Percentiles rank a stretch among this genome's conserved stretches.
Evolutionary conservation across 495 filamentous ascomycete genomes (phyloP).

Genomic region (Cercophora samala): DNA sequence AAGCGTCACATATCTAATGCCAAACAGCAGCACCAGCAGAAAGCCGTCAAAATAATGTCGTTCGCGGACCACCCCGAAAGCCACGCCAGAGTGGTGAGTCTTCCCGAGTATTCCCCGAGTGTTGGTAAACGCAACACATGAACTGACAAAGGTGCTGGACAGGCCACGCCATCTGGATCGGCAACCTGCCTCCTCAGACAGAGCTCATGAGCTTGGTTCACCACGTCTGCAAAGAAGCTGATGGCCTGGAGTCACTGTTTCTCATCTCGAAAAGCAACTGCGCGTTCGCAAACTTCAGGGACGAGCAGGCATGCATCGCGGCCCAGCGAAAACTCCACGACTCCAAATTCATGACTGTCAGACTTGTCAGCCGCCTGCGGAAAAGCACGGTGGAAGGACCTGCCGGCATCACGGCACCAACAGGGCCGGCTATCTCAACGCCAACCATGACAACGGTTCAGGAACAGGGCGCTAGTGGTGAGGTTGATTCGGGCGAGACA

Average conservation of each 20-base stretch:
- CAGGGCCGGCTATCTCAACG: constrained; percentile 47
- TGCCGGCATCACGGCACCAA: constrained; percentile 48
- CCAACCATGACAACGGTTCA: neutral
- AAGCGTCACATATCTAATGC: neutral
- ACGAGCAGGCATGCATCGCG: constrained; percentile 68
- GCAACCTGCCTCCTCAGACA: constrained; percentile 83
- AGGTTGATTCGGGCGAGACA: neutral
- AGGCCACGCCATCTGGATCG: constrained; percentile 95
- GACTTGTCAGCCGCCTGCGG: constrained; percentile 86
- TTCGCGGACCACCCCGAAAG: constrained; percentile 86
- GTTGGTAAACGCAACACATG: neutral
- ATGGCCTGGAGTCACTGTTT: constrained; percentile 85
- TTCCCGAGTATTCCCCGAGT: neutral
- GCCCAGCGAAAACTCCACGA: constrained; percentile 88
- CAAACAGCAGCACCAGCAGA: constrained; percentile 1
- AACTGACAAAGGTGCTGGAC: constrained; percentile 16
- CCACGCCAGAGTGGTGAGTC: constrained; percentile 68
- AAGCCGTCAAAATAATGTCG: constrained; percentile 45
- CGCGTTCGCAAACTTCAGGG: constrained; percentile 94
- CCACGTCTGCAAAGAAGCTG: constrained; percentile 81
- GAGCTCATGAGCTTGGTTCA: constrained; percentile 79
- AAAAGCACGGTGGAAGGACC: constrained; percentile 56
- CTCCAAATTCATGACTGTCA: constrained; percentile 80
- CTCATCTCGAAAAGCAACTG: constrained; percentile 97
- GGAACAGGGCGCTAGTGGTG: neutral